Conservation (phyloP, 208 protist species). For the Crithidia bombi region DNA sequence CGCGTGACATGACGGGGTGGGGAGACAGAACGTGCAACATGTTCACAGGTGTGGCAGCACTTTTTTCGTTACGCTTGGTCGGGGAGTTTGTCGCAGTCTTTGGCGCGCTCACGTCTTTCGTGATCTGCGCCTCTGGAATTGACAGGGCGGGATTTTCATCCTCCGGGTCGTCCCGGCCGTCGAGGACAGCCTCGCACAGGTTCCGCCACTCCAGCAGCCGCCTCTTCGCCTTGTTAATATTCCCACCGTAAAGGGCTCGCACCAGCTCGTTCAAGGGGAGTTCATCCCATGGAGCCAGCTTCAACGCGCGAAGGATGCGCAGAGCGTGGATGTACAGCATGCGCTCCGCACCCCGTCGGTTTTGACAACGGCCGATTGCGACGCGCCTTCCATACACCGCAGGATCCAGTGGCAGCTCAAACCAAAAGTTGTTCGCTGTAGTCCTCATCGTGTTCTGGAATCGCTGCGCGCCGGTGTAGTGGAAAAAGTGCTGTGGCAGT, state of each 20-base stretch:
- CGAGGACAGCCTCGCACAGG: slow-evolving; percentile 8
- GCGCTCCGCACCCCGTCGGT: slow-evolving; percentile 48
- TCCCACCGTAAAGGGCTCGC: slow-evolving; percentile 23
- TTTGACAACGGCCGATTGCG: slow-evolving; percentile 61
- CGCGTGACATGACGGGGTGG: slow-evolving; percentile 36
- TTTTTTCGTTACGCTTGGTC: neutral
- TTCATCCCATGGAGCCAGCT: slow-evolving; percentile 51
- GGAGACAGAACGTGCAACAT: slow-evolving; percentile 20
- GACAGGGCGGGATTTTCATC: neutral
- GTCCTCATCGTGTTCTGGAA: slow-evolving; percentile 18
- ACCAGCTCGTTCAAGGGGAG: slow-evolving; percentile 8
- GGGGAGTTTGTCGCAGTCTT: neutral
- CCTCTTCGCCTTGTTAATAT: neutral
- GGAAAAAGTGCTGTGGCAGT: slow-evolving; percentile 23
- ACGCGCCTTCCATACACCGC: slow-evolving; percentile 44
- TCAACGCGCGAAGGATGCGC: slow-evolving; percentile 49
- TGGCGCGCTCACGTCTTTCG: neutral
- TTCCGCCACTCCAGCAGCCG: slow-evolving; percentile 19
- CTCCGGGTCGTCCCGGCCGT: neutral
- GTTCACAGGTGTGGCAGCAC: neutral
- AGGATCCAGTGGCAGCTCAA: slow-evolving; percentile 58
- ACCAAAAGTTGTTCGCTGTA: slow-evolving; percentile 72
- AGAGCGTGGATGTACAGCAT: slow-evolving; percentile 71
- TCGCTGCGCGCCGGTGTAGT: slow-evolving; percentile 68
- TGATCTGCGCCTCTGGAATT: slow-evolving; percentile 11